A percentile compares a stretch with the other conserved stretches of the same genome.
Conservation (phyloP, 73 alveolate genomes). For the Tetrahymena borealis region DNA sequence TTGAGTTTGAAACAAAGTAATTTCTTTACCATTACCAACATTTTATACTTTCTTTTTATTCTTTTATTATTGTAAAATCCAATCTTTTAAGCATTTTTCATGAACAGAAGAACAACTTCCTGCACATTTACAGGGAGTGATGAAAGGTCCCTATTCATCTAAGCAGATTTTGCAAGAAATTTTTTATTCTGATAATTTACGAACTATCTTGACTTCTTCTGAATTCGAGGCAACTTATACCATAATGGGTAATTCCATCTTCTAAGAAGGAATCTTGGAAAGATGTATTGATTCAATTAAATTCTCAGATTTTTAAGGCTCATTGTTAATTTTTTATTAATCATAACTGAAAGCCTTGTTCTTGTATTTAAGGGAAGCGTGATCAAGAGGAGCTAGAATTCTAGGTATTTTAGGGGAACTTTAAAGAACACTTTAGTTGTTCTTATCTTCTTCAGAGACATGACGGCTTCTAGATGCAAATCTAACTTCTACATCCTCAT, state of each 20-base stretch:
- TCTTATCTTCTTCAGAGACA: neutral
- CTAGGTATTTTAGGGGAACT: neutral
- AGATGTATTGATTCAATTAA: neutral
- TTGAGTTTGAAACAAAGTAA: neutral
- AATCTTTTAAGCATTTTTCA: conserved; percentile 31
- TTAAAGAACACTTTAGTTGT: neutral
- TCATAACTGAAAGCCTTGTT: neutral
- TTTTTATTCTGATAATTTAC: neutral
- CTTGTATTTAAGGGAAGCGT: neutral
- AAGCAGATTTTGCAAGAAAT: conserved; percentile 27
- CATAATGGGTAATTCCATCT: neutral
- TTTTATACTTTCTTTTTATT: neutral
- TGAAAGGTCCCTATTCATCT: conserved; percentile 17
- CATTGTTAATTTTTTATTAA: neutral
- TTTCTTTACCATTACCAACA: neutral
- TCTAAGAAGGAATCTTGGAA: neutral
- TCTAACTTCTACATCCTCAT: neutral
- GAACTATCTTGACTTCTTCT: neutral
- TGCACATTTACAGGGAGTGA: conserved; percentile 35
- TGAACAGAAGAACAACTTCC: conserved; percentile 15
- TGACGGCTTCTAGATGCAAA: neutral
- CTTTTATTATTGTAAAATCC: conserved; percentile 15
- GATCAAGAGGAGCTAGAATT: too few species aligned
- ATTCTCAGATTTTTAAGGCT: neutral
- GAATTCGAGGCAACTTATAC: neutral